These are phyloP conservation scores for Phoenix dactylifera DNA, from an alignment of 176 grass and related monocot genomes.

Conservation along the genomic window DNA sequence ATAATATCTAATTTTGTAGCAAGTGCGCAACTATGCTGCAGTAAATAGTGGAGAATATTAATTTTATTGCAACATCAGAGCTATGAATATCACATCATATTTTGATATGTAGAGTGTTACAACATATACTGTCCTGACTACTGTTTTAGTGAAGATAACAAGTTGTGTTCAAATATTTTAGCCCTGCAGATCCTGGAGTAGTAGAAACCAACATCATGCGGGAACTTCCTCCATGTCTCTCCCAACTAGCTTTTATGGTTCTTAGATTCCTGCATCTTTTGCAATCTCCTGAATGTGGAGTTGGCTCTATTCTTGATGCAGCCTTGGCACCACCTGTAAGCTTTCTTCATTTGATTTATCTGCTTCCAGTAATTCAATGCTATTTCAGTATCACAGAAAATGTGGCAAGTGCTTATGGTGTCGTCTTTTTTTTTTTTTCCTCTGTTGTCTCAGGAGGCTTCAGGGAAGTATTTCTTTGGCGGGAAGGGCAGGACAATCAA, in stretches of 20 bases:
- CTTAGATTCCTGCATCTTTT: slow-evolving; percentile 41
- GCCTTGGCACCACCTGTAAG: slow-evolving; percentile 59
- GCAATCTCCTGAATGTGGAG: slow-evolving; percentile 39
- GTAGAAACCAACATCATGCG: slow-evolving; percentile 81
- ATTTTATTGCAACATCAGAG: too few species aligned
- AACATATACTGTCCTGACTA: too few species aligned
- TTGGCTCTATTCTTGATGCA: slow-evolving; percentile 65
- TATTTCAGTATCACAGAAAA: too few species aligned
- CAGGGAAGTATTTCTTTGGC: slow-evolving; percentile 85
- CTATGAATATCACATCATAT: too few species aligned
- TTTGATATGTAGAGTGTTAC: too few species aligned
- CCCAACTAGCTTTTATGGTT: slow-evolving; percentile 37
- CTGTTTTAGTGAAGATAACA: neutral
- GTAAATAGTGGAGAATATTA: too few species aligned
- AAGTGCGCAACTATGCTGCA: too few species aligned
- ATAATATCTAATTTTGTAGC: too few species aligned
- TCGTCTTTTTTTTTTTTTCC: neutral
- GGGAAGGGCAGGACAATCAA: slow-evolving; percentile 52
- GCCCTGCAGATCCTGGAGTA: slow-evolving; percentile 71
- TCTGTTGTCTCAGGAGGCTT: slow-evolving; percentile 47
- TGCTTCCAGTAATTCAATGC: too few species aligned
- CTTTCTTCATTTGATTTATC: neutral
- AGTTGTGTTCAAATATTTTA: slow-evolving; percentile 17
- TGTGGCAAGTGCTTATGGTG: neutral
- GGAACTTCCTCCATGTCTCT: slow-evolving; percentile 55